Evolutionary conservation across 2,329 filamentous ascomycete species (phyloP).

Genomic region (Sclerotinia trifoliorum): DNA sequence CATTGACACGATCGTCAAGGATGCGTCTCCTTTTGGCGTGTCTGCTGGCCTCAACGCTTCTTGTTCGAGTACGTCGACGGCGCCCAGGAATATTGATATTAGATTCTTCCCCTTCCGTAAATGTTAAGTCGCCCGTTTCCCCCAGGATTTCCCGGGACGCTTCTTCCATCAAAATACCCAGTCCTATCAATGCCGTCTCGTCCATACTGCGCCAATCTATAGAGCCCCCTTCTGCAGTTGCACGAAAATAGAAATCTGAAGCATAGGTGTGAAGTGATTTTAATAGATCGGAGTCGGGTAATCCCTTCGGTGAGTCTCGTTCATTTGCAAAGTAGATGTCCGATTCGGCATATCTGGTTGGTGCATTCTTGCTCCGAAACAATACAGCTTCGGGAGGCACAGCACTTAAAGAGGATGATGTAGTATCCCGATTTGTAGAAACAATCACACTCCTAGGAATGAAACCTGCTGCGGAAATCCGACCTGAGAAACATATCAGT

Average conservation of each 20-base stretch:
- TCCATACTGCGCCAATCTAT: slow-evolving; percentile 62
- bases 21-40: slow-evolving; percentile 20
- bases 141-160: slow-evolving; percentile 60
- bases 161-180: slow-evolving; percentile 76
- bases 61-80: background rate
- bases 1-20: slow-evolving; percentile 13
- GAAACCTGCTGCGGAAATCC: slow-evolving; percentile 46
- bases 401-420: slow-evolving; percentile 39
- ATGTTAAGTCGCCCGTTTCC: slow-evolving; percentile 65
- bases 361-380: slow-evolving; percentile 63
- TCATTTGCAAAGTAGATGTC: slow-evolving; percentile 70
- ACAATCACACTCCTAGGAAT: slow-evolving; percentile 38
- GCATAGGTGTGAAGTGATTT: slow-evolving; percentile 67
- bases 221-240: slow-evolving; percentile 33
- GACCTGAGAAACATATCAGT: slow-evolving; percentile 37
- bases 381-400: slow-evolving; percentile 69
- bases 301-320: slow-evolving; percentile 49
- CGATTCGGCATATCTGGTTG: slow-evolving; percentile 65
- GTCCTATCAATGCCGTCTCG: slow-evolving; percentile 72
- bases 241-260: slow-evolving; percentile 60
- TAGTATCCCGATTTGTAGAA: slow-evolving; percentile 35
- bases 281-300: slow-evolving; percentile 69
- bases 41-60: slow-evolving; percentile 15
- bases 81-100: slow-evolving; percentile 12
- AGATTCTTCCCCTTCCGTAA: slow-evolving; percentile 56